Conservation (phyloP, 352 stramenopile genomes). For the Phytopythium oedochilum region DNA sequence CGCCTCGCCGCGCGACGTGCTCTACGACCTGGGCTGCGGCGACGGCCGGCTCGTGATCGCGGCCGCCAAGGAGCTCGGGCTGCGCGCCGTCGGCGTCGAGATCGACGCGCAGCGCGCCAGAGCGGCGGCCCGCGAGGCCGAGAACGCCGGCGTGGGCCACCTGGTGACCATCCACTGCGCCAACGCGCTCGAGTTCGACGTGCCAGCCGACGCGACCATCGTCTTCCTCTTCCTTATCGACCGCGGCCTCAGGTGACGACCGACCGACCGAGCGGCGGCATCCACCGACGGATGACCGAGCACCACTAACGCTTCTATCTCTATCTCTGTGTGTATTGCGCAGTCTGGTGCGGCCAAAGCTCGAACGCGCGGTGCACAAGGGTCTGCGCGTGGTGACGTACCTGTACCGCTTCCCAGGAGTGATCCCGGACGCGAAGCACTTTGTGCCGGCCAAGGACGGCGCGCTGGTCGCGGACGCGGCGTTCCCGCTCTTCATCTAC, state of each 20-base stretch:
- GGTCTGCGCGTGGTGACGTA: conserved; percentile 69
- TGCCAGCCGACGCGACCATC: conserved; percentile 50
- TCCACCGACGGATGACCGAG: no score
- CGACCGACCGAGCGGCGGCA: no score
- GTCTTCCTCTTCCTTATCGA: conserved; percentile 83
- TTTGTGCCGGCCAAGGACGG: conserved; percentile 39
- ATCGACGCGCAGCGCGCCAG: conserved; percentile 45
- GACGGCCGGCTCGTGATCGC: conserved; percentile 69
- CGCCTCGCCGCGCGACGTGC: conserved; percentile 32
- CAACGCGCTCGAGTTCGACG: conserved; percentile 71
- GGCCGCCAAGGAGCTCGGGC: conserved; percentile 36
- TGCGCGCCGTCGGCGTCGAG: conserved; percentile 62
- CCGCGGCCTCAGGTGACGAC: conserved; percentile 50
- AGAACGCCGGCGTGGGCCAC: conserved; percentile 24
- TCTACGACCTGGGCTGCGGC: conserved; percentile 80
- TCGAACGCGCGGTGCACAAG: conserved; percentile 10
- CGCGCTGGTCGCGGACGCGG: conserved; percentile 22
- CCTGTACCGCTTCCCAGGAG: conserved; percentile 59
- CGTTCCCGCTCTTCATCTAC: conserved; percentile 78
- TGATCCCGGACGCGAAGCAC: conserved; percentile 31
- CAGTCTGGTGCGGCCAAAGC: conserved; percentile 46
- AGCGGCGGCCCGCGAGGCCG: conserved; percentile 19
- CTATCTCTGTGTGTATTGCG: not conserved
- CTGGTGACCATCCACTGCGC: conserved; percentile 61
- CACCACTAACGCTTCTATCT: no score